Base-by-base conservation (phyloP, 257 asterid species). In the Solanum pinnatisectum region DNA sequence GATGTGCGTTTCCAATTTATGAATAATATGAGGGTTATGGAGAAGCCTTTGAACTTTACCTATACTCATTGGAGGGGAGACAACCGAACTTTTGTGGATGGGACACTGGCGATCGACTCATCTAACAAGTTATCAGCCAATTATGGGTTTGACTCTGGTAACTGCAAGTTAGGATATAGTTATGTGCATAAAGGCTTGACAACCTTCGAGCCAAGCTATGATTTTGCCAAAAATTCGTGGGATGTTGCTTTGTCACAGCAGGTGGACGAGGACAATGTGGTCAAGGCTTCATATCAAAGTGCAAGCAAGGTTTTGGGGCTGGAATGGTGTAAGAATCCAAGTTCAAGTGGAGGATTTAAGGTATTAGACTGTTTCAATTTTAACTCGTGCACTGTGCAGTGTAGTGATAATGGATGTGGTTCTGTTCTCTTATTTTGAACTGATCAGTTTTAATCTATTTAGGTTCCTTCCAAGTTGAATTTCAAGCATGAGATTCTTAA, bases 131-230 rank as follows among this genome's bases (percentile, higher is more conserved):
- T 91, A 30, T 91, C 92, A 8, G 89, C 85, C 1, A 78, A 82
- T 87, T 89, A 89, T 35, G 92, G 79, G 56, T 30, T 90, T 68
- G 90, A 87, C 14, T 77, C 90, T 56, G 67, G 85, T 46, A 73
- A 49, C 37, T 90, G 83, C 85, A 91, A 78, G 88, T 56, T 91
- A 89, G 90, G 86, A 63, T 90, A 89, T 85, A 84, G 87, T 60
- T 91, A 91, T 16, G 84, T 73, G 20, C 88, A 81, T 10, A 74
- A 86, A 4, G 93, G 90, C 27, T 79, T 88, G 89, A 85, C 88
- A 37, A 88, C 92, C 5, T 63, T 91, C 35, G 93, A 91, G 85
- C 92, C 92, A 10, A 84, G 88, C 92, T 91, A 91, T 87, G 91
- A 91, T 87, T 87, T 90, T 11, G 87, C 88, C 36, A 84, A 84